A percentile compares a stretch with the other conserved stretches of the same genome.
Evolutionary conservation across 768 basidiomycete genomes (phyloP).

Genomic region (Kwoniella dejecticola): DNA sequence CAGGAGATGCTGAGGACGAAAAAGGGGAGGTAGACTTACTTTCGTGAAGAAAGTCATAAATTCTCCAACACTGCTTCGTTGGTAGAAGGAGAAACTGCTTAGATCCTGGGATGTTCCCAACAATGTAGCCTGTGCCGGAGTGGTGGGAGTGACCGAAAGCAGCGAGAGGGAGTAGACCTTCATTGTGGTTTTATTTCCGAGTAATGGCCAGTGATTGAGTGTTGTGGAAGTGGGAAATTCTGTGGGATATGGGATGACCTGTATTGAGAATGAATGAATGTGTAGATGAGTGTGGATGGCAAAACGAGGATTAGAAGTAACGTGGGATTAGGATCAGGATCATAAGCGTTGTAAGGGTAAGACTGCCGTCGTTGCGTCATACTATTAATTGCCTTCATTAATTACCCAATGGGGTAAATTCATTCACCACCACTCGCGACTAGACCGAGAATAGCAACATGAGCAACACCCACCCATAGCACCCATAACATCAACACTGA

Average conservation of each 20-base stretch:
- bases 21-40: slow-evolving; percentile 22
- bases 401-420: slow-evolving; percentile 16
- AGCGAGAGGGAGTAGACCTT: slow-evolving; percentile 84
- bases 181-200: slow-evolving; percentile 60
- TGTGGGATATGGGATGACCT: no score
- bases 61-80: slow-evolving; percentile 80
- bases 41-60: slow-evolving; percentile 91
- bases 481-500: background rate
- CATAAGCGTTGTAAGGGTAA: no score
- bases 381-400: background rate
- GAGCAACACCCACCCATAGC: background rate
- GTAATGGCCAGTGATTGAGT: background rate
- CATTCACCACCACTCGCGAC: background rate
- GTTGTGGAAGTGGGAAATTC: no score
- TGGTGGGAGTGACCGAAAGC: slow-evolving; percentile 66
- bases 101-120: slow-evolving; percentile 76
- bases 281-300: background rate
- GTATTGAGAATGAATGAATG: slow-evolving; percentile 1
- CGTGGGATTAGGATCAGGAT: background rate
- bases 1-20: background rate
- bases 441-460: slow-evolving; percentile 6
- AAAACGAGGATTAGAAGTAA: background rate
- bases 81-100: slow-evolving; percentile 91
- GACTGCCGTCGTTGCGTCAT: slow-evolving; percentile 13
- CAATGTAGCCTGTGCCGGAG: slow-evolving; percentile 62